Base-by-base conservation (phyloP, 306 rosid genomes). In the Comarum palustre region DNA sequence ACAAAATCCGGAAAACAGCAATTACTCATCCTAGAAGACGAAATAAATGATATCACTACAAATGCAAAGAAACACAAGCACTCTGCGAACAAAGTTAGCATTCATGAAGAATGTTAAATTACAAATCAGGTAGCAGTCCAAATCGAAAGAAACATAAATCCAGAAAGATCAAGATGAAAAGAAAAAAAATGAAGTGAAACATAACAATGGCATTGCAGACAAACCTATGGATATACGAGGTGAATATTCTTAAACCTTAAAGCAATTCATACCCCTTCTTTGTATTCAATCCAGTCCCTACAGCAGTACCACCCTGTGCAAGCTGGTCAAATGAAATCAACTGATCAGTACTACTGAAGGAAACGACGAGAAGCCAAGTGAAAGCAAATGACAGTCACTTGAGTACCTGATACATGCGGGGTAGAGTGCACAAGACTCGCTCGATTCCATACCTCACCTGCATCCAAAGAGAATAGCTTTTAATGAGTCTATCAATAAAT, bases 221-320 rank as follows among this genome's bases (percentile, higher is more conserved):
- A 12, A 57, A 57, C 1, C 9, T 38, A 58, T 7, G 31, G 2
- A 69, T 32, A n/a, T n/a, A 62, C 39, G 7, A 63, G n/a, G 27
- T 38, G 60, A 61, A 34, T 52, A 17, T 19, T 16, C 66, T 74
- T 71, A 51, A 58, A 76, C 34, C 29, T 61, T 50, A 65, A 82
- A 48, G 52, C 77, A 61, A 61, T 74, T 74, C 92, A 25, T 85
- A 95, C 97, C 99, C 99, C 81, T 82, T 95, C 89, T 90, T 91
- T 79, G 99, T 95, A 85, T 95, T 95, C 82, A 95, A 82, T 86
- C 99, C 97, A 71, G 99, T 95, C 80, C 99, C 99, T 32, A 95
- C 99, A 84, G 99, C 99, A 46, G 99, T 91, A 78, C 99, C 99
- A 73, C 99, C 99, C 80, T 95, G 99, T 59, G 97, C 99, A 68